Base-by-base conservation (phyloP, 805 yeast species). In the Wickerhamiella parazyma region DNA sequence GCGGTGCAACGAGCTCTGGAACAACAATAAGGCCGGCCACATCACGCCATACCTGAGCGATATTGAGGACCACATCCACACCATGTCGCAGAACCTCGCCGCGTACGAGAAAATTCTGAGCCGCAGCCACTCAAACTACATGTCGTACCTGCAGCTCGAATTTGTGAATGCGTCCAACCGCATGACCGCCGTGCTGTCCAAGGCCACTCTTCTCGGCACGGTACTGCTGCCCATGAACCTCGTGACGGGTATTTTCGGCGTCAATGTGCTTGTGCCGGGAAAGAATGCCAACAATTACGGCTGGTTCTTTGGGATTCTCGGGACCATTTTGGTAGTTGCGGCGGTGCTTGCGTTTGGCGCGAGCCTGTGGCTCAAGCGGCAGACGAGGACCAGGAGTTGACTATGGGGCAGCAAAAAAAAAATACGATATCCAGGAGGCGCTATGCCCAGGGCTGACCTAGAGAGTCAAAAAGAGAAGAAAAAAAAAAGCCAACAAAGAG, bases 21-120 rank as follows among this genome's bases (percentile, higher is more conserved):
- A 17, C 31, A 14, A n/a, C 8, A 33, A 29, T 18, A 12, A 20
- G 10, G 29, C 19, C 22, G 26, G 28, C 2, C 95, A 84, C 62
- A 85, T 86, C 59, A 93, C 93, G 0, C 67, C 85, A 50, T 86
- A 82, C 60, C 65, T 85, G 48, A 94, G 94, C 47, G 95, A 85
- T 75, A 85, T 85, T 57, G 95, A 85, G 63, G 95, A 85, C 69
- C 95, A 85, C 73, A 81, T 86, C 57, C 77, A 85, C 46, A 87
- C 95, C 17, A 86, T 86, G 95, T 81, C 76, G 60, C 94, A 84
- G 62, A 85, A 83, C 56, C 69, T 86, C 58, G 61, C 78, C 34
- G 81, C 91, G 4, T 85, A 83, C 57, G 96, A 86, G 59, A 86
- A 85, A 69, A 86, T 87, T 55, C 80, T 86, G 58, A 77, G 89